phyloP scores from a whole-genome alignment of 116 monocot species.

The Zostera marina region DNA sequence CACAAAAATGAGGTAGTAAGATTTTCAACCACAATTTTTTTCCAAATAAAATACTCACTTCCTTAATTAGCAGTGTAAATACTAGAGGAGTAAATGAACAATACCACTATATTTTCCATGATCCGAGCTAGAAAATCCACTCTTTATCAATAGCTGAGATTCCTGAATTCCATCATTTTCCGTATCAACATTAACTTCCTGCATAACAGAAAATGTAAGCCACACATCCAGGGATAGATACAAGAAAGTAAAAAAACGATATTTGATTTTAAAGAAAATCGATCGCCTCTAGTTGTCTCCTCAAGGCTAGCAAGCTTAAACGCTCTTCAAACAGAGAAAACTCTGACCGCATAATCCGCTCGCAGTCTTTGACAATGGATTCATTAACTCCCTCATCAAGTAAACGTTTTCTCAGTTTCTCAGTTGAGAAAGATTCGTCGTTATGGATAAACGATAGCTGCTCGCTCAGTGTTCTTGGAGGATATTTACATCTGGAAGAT shows the following conservation, averaged over 20 bases:
- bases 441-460: constrained; percentile 22
- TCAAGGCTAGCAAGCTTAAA: constrained; percentile 31
- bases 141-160: constrained; percentile 22
- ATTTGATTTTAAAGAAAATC: neutral
- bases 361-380: constrained; percentile 57
- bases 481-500: constrained; percentile 37
- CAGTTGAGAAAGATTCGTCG: constrained; percentile 49
- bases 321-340: constrained; percentile 50
- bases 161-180: constrained; percentile 22
- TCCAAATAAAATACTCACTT: too few relatives aligned
- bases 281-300: constrained; percentile 42
- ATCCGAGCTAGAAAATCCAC: constrained; percentile 50
- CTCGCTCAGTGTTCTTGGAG: constrained; percentile 20
- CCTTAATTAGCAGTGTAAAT: too few relatives aligned
- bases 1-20: neutral
- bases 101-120: constrained; percentile 77
- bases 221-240: too few relatives aligned
- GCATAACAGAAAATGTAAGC: constrained; percentile 8
- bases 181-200: constrained; percentile 38
- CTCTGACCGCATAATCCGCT: constrained; percentile 69
- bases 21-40: neutral
- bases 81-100: neutral
- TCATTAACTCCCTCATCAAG: constrained; percentile 53
- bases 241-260: neutral
- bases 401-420: constrained; percentile 57